Conservation (phyloP, 202 grass and related monocot species). For the Digitaria exilis region DNA sequence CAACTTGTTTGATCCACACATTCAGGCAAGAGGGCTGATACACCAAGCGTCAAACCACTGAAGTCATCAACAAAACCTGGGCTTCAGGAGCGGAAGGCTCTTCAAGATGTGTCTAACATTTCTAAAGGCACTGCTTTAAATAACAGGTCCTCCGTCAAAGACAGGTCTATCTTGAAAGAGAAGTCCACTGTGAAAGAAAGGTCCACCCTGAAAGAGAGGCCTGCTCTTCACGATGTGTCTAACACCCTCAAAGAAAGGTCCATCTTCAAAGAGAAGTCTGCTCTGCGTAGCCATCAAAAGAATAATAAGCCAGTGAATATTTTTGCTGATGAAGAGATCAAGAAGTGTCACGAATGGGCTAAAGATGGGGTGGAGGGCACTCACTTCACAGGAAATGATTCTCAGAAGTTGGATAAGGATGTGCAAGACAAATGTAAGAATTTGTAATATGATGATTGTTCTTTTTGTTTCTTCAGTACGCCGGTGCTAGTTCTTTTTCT, state of each 20-base stretch:
- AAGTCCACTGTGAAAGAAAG: conserved; percentile 1
- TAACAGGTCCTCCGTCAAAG: conserved; percentile 25
- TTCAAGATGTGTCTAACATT: conserved; percentile 50
- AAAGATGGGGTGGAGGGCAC: conserved; percentile 54
- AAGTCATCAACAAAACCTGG: conserved; percentile 51
- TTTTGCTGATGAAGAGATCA: conserved; percentile 52
- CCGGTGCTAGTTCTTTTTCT: background rate
- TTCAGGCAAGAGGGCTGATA: conserved; percentile 50
- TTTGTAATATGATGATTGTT: background rate
- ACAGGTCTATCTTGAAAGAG: conserved; percentile 43
- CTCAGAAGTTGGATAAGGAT: conserved; percentile 56
- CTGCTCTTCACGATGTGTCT: background rate
- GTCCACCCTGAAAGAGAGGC: conserved; percentile 22
- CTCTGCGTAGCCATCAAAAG: conserved; percentile 23
- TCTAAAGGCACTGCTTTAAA: conserved; percentile 6
- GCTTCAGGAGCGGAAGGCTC: conserved; percentile 51
- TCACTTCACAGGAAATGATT: conserved; percentile 62
- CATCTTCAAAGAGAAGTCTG: conserved; percentile 41
- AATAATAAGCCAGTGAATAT: conserved; percentile 42
- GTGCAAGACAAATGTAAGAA: conserved; percentile 48
- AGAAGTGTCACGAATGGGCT: conserved; percentile 62
- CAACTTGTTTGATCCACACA: background rate
- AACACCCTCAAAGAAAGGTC: conserved; percentile 22
- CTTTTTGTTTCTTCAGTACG: conserved; percentile 7
- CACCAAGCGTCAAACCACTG: conserved; percentile 35